Evolutionary conservation across 2,329 filamentous ascomycete genomes (phyloP).

Genomic region (Knufia fluminis): DNA sequence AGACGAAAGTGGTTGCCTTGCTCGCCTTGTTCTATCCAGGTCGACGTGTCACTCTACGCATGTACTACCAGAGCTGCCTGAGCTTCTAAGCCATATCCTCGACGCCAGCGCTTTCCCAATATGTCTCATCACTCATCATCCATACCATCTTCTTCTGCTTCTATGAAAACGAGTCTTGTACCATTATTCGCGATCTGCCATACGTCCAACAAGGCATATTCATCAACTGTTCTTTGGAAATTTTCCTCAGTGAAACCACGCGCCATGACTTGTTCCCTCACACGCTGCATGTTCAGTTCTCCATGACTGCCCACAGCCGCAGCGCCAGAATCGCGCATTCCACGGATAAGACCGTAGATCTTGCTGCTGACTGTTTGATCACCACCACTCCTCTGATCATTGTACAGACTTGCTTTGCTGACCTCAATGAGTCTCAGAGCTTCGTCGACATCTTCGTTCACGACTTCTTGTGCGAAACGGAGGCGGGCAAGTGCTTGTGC

Average conservation of each 20-base stretch:
- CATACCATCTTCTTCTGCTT: conserved; percentile 45
- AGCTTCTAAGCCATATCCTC: background rate
- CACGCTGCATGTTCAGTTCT: conserved; percentile 78
- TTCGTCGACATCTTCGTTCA: conserved; percentile 91
- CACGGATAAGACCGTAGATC: conserved; percentile 91
- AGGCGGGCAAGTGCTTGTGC: conserved; percentile 88
- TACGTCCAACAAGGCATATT: conserved; percentile 82
- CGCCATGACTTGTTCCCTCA: conserved; percentile 83
- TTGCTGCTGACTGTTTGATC: conserved; percentile 74
- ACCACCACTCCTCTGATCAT: conserved; percentile 53
- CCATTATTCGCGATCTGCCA: conserved; percentile 70
- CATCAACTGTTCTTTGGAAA: conserved; percentile 74
- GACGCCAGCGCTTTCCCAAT: background rate
- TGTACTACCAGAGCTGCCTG: background rate
- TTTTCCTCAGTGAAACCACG: conserved; percentile 97
- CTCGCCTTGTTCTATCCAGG: no score
- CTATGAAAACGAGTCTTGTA: conserved; percentile 62
- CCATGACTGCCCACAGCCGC: conserved; percentile 64
- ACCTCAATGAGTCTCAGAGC: conserved; percentile 84
- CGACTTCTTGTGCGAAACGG: conserved; percentile 75
- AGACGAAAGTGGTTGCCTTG: background rate
- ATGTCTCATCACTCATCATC: conserved; percentile 20
- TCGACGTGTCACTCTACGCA: background rate
- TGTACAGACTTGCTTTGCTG: conserved; percentile 80
- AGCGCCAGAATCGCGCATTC: conserved; percentile 75